These are phyloP conservation scores for Juncus inflexus DNA, from an alignment of 176 grass and related monocot species.

Conservation along the genomic window DNA sequence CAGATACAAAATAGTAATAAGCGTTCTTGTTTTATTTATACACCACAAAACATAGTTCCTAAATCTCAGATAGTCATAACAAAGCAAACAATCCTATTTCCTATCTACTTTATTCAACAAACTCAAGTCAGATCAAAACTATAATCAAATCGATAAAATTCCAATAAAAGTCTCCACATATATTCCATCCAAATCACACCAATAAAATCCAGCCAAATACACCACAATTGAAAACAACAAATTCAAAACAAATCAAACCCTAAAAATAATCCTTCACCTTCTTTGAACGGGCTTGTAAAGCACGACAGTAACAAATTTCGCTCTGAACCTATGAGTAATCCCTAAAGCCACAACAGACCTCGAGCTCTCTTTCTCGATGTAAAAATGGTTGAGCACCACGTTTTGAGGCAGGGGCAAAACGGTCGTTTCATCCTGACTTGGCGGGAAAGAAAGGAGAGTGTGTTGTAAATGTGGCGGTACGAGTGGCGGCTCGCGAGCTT, in stretches of 20 bases:
- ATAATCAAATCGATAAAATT: background rate
- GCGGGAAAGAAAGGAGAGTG: conserved; percentile 64
- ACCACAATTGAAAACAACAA: conserved; percentile 10
- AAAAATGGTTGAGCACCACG: conserved; percentile 94
- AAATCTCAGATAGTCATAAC: too few species aligned
- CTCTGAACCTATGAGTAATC: conserved; percentile 77
- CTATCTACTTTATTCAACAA: too few species aligned
- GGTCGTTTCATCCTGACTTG: conserved; percentile 61
- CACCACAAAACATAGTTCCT: too few species aligned
- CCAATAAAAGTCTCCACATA: conserved; percentile 15
- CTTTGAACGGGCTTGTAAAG: conserved; percentile 92
- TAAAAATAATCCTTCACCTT: conserved; percentile 45
- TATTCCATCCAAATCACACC: conserved; percentile 12
- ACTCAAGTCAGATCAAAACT: too few species aligned
- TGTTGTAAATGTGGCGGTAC: conserved; percentile 76
- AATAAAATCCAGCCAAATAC: background rate
- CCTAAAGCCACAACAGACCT: conserved; percentile 79
- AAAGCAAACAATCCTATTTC: too few species aligned
- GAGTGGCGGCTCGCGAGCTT: conserved; percentile 69
- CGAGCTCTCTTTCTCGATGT: conserved; percentile 87
- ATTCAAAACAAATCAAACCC: conserved; percentile 12
- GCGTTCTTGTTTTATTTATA: too few species aligned
- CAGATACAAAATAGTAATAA: too few species aligned
- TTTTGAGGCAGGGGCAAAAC: conserved; percentile 62
- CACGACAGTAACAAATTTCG: conserved; percentile 84